phyloP scores from a whole-genome alignment of 164 flowering plant genomes.

The Macadamia integrifolia region DNA sequence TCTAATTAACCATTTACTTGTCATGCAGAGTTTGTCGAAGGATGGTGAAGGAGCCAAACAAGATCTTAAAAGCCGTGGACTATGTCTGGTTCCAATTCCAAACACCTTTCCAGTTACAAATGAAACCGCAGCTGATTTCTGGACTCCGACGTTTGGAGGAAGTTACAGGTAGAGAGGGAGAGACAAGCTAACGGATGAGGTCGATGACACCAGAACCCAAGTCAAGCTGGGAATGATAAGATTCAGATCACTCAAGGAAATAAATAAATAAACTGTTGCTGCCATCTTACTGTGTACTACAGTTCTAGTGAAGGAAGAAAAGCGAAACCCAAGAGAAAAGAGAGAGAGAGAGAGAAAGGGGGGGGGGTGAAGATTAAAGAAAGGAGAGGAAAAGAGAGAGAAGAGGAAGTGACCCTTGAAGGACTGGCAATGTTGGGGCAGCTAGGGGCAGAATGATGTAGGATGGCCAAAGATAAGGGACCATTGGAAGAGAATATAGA shows the following conservation, averaged over 20 bases:
- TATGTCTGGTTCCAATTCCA: conserved; percentile 67
- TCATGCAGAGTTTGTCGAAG: conserved; percentile 33
- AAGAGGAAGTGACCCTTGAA: conserved; percentile 12
- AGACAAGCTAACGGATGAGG: conserved; percentile 19
- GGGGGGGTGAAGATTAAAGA: too few species aligned
- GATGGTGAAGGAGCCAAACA: conserved; percentile 43
- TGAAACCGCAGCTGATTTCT: conserved; percentile 58
- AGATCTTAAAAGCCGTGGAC: conserved; percentile 64
- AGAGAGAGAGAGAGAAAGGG: background rate
- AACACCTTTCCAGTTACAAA: conserved; percentile 56
- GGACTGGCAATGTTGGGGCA: conserved; percentile 32
- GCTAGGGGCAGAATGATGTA: conserved; percentile 42
- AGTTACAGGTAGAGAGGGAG: conserved; percentile 35
- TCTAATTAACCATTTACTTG: background rate
- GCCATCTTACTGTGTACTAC: too few species aligned
- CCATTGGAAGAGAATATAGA: conserved; percentile 15
- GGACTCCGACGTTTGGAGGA: conserved; percentile 48
- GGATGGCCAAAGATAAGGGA: conserved; percentile 30
- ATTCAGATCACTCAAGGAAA: conserved; percentile 18
- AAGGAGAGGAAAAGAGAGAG: conserved; percentile 5
- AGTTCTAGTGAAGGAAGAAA: conserved; percentile 6
- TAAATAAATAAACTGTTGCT: too few species aligned
- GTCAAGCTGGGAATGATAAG: conserved; percentile 31
- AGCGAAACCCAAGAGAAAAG: conserved; percentile 9
- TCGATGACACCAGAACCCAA: conserved; percentile 19